A percentile compares a stretch with the other conserved stretches of the same genome.
Conservation (phyloP, 768 basidiomycete genomes). For the Boletus bicolor region DNA sequence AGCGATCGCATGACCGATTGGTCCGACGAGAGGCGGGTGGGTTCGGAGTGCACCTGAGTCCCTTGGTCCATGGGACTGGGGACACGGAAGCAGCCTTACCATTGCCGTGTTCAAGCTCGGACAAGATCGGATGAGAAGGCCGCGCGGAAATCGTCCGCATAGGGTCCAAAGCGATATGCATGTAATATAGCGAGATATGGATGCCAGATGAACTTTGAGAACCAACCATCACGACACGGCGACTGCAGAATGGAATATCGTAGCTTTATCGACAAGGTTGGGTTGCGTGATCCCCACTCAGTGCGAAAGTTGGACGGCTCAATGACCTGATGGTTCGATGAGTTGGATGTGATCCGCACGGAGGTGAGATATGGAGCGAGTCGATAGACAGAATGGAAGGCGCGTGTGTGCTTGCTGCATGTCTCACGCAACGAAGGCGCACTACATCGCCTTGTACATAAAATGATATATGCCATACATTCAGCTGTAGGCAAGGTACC, state of each 20-base stretch:
- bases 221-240: constrained; percentile 5
- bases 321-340: background rate
- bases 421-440: constrained; percentile 1
- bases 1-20: constrained; percentile 2
- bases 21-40: constrained; percentile 6
- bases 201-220: constrained; percentile 3
- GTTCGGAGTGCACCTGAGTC: background rate
- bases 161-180: constrained; percentile 20
- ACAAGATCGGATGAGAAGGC: constrained; percentile 5
- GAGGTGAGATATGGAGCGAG: constrained; percentile 9
- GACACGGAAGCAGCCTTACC: background rate
- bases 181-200: constrained; percentile 16
- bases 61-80: background rate
- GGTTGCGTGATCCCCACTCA: constrained; percentile 8
- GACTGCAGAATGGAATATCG: constrained; percentile 8
- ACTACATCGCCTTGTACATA: constrained; percentile 13
- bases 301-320: background rate
- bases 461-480: background rate
- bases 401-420: constrained; percentile 7
- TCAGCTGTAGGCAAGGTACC: background rate
- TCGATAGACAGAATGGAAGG: constrained; percentile 21
- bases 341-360: constrained; percentile 20
- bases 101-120: background rate
- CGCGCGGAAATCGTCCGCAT: constrained; percentile 20
- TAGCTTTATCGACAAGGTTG: constrained; percentile 15